A percentile compares a stretch with the other conserved stretches of the same genome.
phyloP scores from a whole-genome alignment of 164 flowering plant genomes.

The Protea cynaroides region DNA sequence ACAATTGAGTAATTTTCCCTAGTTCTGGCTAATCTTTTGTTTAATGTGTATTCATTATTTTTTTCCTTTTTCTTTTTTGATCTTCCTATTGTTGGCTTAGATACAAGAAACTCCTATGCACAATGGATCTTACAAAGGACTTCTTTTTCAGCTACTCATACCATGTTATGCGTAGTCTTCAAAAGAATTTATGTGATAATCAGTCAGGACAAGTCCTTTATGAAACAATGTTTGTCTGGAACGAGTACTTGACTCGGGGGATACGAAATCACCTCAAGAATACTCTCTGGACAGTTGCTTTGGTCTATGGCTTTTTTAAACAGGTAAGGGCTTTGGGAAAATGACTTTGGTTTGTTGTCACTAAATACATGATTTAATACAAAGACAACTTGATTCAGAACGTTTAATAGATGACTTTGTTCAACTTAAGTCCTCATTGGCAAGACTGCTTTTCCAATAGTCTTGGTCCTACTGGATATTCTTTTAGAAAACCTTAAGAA shows the following conservation, averaged over 20 bases:
- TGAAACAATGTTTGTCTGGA: conserved; percentile 98
- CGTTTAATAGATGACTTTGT: background rate
- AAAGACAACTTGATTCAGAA: background rate
- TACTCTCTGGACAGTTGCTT: conserved; percentile 87
- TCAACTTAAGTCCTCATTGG: too few species aligned
- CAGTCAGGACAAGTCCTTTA: conserved; percentile 46
- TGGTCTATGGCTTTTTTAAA: conserved; percentile 90
- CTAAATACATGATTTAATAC: background rate
- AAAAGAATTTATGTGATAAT: conserved; percentile 62
- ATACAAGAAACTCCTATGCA: conserved; percentile 97
- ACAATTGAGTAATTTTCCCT: background rate
- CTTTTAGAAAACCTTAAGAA: too few species aligned
- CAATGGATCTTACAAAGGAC: conserved; percentile 97
- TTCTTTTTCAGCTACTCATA: conserved; percentile 99
- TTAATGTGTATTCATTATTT: conserved; percentile 20
- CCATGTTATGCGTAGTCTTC: conserved; percentile 88
- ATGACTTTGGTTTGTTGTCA: background rate
- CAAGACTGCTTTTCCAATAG: too few species aligned
- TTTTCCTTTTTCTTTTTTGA: conserved; percentile 12
- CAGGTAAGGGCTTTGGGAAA: conserved; percentile 45
- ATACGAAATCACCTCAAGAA: conserved; percentile 70
- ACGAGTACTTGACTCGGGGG: conserved; percentile 82
- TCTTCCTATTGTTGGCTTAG: conserved; percentile 44
- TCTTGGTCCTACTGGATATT: too few species aligned
- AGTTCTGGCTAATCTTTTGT: background rate